These are phyloP conservation scores for Trypethelium eluteriae DNA, from an alignment of 495 filamentous ascomycete species.

Conservation along the genomic window DNA sequence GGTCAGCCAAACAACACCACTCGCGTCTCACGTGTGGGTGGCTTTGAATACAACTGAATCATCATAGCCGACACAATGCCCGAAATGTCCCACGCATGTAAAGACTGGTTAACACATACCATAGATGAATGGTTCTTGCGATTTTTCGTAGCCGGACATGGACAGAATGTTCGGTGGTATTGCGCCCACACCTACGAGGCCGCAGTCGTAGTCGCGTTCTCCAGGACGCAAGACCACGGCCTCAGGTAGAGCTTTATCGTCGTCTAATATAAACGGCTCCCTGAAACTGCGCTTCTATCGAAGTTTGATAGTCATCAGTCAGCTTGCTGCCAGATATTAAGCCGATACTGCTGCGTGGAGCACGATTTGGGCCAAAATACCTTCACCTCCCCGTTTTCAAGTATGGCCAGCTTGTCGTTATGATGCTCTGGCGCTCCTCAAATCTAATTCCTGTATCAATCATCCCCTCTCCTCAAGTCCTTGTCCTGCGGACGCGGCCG, in stretches of 20 bases:
- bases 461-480: neutral
- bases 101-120: conserved; percentile 36
- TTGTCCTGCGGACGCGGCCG: neutral
- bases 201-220: conserved; percentile 5
- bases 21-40: conserved; percentile 1
- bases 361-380: neutral
- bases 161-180: conserved; percentile 30
- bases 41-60: neutral
- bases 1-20: conserved; percentile 1
- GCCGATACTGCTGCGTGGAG: neutral
- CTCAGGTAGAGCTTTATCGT: neutral
- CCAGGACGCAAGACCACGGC: conserved; percentile 4
- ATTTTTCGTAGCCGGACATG: conserved; percentile 52
- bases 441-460: neutral
- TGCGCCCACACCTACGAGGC: neutral
- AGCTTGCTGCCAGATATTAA: neutral
- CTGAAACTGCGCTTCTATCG: neutral
- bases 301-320: neutral
- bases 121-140: conserved; percentile 40
- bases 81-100: conserved; percentile 20
- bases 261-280: conserved; percentile 3
- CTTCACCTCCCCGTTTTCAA: neutral
- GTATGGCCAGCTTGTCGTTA: neutral
- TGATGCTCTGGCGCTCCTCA: neutral
- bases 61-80: neutral